Conservation (phyloP, 495 filamentous ascomycete genomes). For the Podospora tetraspora region DNA sequence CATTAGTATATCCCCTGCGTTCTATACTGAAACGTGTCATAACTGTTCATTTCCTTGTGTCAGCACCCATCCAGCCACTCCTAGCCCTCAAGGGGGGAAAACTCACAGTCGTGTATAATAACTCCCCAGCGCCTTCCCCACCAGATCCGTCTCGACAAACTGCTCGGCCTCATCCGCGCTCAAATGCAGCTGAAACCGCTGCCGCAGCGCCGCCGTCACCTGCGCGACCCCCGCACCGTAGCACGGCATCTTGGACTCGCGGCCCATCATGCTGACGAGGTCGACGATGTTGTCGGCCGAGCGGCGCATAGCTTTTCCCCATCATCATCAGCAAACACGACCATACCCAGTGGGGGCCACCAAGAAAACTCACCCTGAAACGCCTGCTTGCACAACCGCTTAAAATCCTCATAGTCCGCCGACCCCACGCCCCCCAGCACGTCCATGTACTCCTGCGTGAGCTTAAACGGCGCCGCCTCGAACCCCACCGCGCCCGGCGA, state of each 20-base stretch:
- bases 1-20: constrained; percentile 70
- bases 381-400: constrained; percentile 64
- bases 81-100: background rate
- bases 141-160: constrained; percentile 66
- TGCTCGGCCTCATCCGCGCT: constrained; percentile 67
- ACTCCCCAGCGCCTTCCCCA: constrained; percentile 65
- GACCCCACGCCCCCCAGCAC: constrained; percentile 63
- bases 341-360: background rate
- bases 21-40: constrained; percentile 75
- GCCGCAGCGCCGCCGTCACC: constrained; percentile 55
- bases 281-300: constrained; percentile 68
- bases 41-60: constrained; percentile 46
- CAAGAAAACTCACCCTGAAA: constrained; percentile 57
- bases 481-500: constrained; percentile 71
- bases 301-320: constrained; percentile 52
- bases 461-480: constrained; percentile 73
- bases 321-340: constrained; percentile 9
- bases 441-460: constrained; percentile 73
- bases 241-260: constrained; percentile 71
- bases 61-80: constrained; percentile 3
- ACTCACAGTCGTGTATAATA: constrained; percentile 71
- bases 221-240: constrained; percentile 59
- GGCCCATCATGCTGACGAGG: constrained; percentile 70
- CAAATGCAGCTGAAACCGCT: constrained; percentile 66
- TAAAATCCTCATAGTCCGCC: constrained; percentile 59